Evolutionary conservation across 169 alveolate genomes (phyloP).

Genomic region (Eimeria maxima): DNA sequence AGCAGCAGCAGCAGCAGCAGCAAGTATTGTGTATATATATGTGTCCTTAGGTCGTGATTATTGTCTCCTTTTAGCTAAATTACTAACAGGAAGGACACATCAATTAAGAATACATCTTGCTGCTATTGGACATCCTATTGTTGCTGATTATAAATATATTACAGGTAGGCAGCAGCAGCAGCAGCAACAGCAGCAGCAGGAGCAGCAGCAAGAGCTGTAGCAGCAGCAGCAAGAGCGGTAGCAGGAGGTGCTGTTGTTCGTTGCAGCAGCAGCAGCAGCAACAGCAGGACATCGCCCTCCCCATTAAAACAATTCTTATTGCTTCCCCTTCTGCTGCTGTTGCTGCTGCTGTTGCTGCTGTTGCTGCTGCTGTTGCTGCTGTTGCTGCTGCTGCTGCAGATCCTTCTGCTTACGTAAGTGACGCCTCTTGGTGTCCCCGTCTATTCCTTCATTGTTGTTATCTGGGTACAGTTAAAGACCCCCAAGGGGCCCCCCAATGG

Average conservation of each 20-base stretch:
- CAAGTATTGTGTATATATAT: neutral
- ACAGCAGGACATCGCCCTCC: neutral
- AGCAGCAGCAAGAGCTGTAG: neutral
- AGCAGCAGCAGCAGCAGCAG: slow-evolving; percentile 7
- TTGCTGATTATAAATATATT: slow-evolving; percentile 2
- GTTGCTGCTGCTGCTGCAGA: neutral
- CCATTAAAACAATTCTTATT: neutral
- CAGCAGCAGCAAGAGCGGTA: too few species aligned
- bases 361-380: slow-evolving; percentile 25
- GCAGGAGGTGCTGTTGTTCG: too few species aligned
- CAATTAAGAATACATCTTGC: slow-evolving; percentile 75
- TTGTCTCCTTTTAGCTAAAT: slow-evolving; percentile 47
- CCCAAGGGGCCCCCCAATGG: too few species aligned
- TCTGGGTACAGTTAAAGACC: neutral
- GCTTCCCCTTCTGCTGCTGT: neutral
- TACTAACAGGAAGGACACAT: slow-evolving; percentile 73
- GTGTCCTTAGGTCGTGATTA: neutral
- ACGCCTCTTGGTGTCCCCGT: slow-evolving; percentile 15
- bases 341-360: slow-evolving; percentile 27
- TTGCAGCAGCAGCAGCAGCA: slow-evolving; percentile 8
- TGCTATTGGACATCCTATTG: slow-evolving; percentile 51
- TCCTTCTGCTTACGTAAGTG: neutral
- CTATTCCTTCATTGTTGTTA: neutral
- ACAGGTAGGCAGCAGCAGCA: neutral
- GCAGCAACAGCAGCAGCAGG: slow-evolving; percentile 33